A percentile compares a stretch with the other conserved stretches of the same genome.
Evolutionary conservation across 2,329 filamentous ascomycete species (phyloP).

Genomic region (Aureobasidium sp.): DNA sequence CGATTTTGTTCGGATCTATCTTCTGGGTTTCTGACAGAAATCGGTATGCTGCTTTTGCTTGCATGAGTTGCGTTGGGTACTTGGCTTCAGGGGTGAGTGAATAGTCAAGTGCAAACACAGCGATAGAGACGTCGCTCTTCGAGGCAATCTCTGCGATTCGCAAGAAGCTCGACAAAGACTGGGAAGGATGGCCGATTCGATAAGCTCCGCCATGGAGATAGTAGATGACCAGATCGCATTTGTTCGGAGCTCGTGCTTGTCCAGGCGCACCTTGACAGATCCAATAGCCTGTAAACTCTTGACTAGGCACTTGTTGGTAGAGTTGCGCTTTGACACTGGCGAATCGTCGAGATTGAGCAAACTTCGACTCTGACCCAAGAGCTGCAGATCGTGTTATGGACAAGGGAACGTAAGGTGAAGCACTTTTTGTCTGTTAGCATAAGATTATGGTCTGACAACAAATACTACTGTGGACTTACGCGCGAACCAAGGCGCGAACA

Average conservation of each 20-base stretch:
- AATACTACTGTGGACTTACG: neutral
- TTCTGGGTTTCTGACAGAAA: slow-evolving; percentile 6
- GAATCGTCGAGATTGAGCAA: neutral
- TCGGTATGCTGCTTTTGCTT: slow-evolving; percentile 11
- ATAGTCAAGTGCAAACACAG: slow-evolving; percentile 16
- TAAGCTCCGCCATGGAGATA: slow-evolving; percentile 18
- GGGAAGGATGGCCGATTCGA: neutral
- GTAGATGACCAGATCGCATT: too few relatives aligned
- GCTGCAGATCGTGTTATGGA: neutral
- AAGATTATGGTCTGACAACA: neutral
- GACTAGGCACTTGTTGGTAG: neutral
- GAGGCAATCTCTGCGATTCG: slow-evolving; percentile 9
- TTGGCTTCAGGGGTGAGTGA: slow-evolving; percentile 14
- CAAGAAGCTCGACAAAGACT: neutral
- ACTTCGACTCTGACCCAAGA: neutral
- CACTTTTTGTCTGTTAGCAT: neutral
- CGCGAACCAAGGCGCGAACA: neutral
- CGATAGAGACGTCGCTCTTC: neutral
- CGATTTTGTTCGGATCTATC: slow-evolving; percentile 1
- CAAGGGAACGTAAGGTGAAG: neutral
- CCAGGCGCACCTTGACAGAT: neutral
- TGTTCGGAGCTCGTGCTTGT: too few relatives aligned
- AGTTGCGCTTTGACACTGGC: neutral
- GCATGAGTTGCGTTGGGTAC: slow-evolving; percentile 8
- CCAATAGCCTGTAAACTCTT: neutral